Evolutionary conservation across 1,284 basidiomycete species (phyloP), one percentile per base, ranked within the genome.

Genomic region (Moesziomyces sp.): DNA sequence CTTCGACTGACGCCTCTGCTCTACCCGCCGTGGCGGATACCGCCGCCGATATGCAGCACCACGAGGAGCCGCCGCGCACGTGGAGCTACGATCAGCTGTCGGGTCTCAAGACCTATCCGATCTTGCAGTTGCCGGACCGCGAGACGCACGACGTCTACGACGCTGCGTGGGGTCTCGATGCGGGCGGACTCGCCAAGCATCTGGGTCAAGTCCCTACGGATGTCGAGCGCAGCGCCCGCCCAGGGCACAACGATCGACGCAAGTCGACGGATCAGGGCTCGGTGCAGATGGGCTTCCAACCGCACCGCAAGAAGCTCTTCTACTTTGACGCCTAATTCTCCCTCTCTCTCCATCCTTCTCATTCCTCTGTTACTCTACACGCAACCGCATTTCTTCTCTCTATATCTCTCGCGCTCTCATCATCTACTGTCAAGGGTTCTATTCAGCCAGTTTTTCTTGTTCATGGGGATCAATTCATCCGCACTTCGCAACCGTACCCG

Each of bases 141-240:
- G 77, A 78, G 61, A 79, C 77, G 45, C 79, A 80, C 48, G 79
- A 80, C 23, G 67, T 77, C 1, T 80, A 80, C 53, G 77, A 80
- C 50, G 34, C 54, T 0, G 74, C 61, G n/a, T 80, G 78, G 78
- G 70, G 63, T 3, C 30, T 76, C 18, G 73, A 49, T 13, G 65
- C 49, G 7, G 69, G 65, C 35, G 74, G 71, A 2, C 51, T 77
- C 8, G 63, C 62, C 19, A 65, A 71, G 42, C 60, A 66, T 44
- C 23, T 67, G 2, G 60, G 57, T 14, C 50, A 54, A 38, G 42
- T 51, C 8, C 24, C 49, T 35, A 21, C 49, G 6, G 30, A 30
- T 8, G 6, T 18, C 49, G 2, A 13, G 28, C 28, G 10, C 16
- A 9, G 28, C 14, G 14, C 38, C 19, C 13, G 13, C 35, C 14